A percentile compares a stretch with the other conserved stretches of the same genome.
These are phyloP conservation scores for Striga asiatica DNA, from an alignment of 257 asterid genomes.

Conservation along the genomic window DNA sequence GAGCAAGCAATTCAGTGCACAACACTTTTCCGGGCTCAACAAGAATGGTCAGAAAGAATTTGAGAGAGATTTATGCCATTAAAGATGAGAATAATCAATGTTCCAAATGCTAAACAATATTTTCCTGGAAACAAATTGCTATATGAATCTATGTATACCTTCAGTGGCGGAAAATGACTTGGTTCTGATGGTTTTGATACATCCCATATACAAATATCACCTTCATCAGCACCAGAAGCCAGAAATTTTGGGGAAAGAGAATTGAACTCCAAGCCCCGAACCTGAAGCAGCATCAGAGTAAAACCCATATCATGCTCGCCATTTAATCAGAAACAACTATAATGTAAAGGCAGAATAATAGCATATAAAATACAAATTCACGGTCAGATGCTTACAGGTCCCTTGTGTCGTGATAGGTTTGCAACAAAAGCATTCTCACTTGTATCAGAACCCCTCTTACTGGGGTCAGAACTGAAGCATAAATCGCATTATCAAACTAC, in stretches of 20 bases:
- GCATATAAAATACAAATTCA: conserved; percentile 10
- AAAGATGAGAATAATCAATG: background rate
- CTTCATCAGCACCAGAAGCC: conserved; percentile 99
- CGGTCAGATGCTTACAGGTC: conserved; percentile 61
- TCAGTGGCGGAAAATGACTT: conserved; percentile 74
- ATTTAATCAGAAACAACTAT: conserved; percentile 5
- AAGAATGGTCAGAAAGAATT: background rate
- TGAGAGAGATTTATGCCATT: background rate
- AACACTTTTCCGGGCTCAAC: background rate
- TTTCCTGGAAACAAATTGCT: too few relatives aligned
- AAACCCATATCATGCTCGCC: background rate
- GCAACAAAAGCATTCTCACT: conserved; percentile 53
- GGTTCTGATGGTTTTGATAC: conserved; percentile 67
- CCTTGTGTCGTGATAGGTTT: conserved; percentile 70
- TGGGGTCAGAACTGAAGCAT: conserved; percentile 36
- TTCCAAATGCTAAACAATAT: background rate
- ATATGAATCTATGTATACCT: conserved; percentile 62
- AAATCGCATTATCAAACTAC: conserved; percentile 1
- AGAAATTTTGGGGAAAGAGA: conserved; percentile 58
- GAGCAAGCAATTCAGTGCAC: background rate
- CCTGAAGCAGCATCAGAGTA: conserved; percentile 29
- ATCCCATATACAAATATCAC: conserved; percentile 95
- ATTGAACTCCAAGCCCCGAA: conserved; percentile 87
- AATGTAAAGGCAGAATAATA: background rate
- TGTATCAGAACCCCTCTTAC: conserved; percentile 39